Percentiles rank a stretch among this genome's conserved stretches.
Evolutionary conservation across 192 early-diverging fungal species (phyloP).

Genomic region (Rhizophagus clarus): DNA sequence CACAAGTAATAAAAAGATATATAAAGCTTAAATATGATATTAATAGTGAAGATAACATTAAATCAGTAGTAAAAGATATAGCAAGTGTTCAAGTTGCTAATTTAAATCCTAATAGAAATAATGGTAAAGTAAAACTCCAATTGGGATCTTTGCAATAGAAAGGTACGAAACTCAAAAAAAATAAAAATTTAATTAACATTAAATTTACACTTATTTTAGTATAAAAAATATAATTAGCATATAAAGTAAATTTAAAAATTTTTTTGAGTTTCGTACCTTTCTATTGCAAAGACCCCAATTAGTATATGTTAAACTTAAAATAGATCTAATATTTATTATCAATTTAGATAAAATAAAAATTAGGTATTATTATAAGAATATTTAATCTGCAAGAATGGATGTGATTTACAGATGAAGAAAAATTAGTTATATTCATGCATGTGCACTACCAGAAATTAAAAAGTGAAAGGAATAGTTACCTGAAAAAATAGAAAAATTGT

Average conservation of each 20-base stretch:
- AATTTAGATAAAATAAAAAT: background rate
- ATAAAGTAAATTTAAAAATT: too few relatives aligned
- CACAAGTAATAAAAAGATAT: background rate
- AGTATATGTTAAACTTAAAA: too few relatives aligned
- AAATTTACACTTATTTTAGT: background rate
- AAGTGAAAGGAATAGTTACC: background rate
- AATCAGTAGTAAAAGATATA: background rate
- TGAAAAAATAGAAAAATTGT: background rate
- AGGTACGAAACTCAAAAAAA: too few relatives aligned
- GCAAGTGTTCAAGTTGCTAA: background rate
- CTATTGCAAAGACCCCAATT: too few relatives aligned
- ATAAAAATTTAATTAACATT: too few relatives aligned
- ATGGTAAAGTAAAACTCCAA: background rate
- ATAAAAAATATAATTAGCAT: too few relatives aligned
- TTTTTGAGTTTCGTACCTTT: too few relatives aligned
- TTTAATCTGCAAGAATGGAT: background rate
- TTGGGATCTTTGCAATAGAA: too few relatives aligned
- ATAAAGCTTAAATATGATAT: background rate
- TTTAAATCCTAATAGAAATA: slow-evolving; percentile 1
- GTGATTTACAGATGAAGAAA: background rate
- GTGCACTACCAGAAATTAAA: background rate
- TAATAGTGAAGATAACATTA: background rate
- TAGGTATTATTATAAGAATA: background rate
- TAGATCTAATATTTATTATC: background rate
- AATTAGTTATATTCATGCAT: background rate